Conservation (phyloP, 352 stramenopile genomes). For the Phytophthora multivora region DNA sequence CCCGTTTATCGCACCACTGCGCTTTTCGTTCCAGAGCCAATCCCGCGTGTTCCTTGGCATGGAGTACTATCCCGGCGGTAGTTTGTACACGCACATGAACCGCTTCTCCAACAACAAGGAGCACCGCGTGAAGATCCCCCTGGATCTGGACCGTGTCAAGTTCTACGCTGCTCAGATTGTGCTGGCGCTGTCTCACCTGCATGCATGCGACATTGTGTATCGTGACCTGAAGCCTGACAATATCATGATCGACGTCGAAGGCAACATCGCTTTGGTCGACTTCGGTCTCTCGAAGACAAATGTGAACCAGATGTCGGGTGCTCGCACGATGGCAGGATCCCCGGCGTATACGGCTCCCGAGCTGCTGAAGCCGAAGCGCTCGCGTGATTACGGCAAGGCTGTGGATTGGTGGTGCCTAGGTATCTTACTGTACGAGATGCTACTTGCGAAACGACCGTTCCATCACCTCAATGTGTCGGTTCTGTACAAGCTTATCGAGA, state of each 20-base stretch:
- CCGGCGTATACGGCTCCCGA: slow-evolving; percentile 84
- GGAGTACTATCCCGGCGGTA: slow-evolving; percentile 86
- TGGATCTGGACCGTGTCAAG: slow-evolving; percentile 77
- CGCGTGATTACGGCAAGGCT: slow-evolving; percentile 86
- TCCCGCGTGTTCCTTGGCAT: slow-evolving; percentile 84
- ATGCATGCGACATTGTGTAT: slow-evolving; percentile 95
- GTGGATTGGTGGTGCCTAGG: slow-evolving; percentile 90
- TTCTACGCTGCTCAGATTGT: slow-evolving; percentile 95
- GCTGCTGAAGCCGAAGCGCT: slow-evolving; percentile 83
- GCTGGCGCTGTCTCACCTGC: slow-evolving; percentile 89
- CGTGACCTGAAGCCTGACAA: slow-evolving; percentile 97
- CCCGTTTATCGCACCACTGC: slow-evolving; percentile 92
- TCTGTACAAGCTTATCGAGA: slow-evolving; percentile 92
- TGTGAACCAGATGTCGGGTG: slow-evolving; percentile 82
- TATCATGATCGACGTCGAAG: slow-evolving; percentile 94
- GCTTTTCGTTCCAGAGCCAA: slow-evolving; percentile 86
- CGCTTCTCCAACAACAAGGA: slow-evolving; percentile 92
- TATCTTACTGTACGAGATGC: slow-evolving; percentile 93
- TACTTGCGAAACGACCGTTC: slow-evolving; percentile 91
- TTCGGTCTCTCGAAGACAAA: slow-evolving; percentile 95
- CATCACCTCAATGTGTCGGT: slow-evolving; percentile 91
- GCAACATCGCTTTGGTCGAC: slow-evolving; percentile 94
- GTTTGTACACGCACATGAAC: slow-evolving; percentile 92
- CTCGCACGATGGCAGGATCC: slow-evolving; percentile 86
- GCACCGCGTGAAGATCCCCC: slow-evolving; percentile 85